phyloP scores from a whole-genome alignment of 768 basidiomycete species.

The Boletellus ananas region DNA sequence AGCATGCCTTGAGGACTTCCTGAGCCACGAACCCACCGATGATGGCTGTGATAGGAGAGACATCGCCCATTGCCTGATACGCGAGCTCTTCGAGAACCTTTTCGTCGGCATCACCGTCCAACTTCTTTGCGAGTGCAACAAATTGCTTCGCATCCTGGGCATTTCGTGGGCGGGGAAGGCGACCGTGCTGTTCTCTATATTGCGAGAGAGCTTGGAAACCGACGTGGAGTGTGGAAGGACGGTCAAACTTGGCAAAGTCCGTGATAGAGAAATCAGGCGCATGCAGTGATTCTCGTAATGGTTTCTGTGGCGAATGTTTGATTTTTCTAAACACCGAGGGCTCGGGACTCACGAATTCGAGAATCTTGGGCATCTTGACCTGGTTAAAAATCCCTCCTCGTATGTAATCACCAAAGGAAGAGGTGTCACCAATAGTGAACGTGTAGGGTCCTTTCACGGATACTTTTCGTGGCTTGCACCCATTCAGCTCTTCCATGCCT shows the following conservation, averaged over 20 bases:
- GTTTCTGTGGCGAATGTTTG: constrained; percentile 60
- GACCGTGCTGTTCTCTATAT: constrained; percentile 60
- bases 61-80: constrained; percentile 87
- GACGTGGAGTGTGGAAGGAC: constrained; percentile 83
- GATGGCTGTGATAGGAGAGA: constrained; percentile 88
- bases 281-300: constrained; percentile 78
- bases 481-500: constrained; percentile 91
- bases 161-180: constrained; percentile 81
- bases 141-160: constrained; percentile 70
- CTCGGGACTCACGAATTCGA: constrained; percentile 75
- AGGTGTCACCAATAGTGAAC: constrained; percentile 92
- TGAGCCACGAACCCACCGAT: constrained; percentile 98
- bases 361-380: constrained; percentile 97
- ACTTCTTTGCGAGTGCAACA: constrained; percentile 72
- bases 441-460: constrained; percentile 97
- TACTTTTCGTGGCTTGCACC: constrained; percentile 86
- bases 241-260: constrained; percentile 96
- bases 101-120: constrained; percentile 75
- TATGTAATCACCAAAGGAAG: constrained; percentile 70
- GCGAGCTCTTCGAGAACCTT: constrained; percentile 79
- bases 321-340: neutral
- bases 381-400: constrained; percentile 94
- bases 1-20: constrained; percentile 94
- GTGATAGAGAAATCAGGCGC: constrained; percentile 88
- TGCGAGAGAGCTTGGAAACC: constrained; percentile 92